Evolutionary conservation across 2,329 filamentous ascomycete species (phyloP), one percentile per base, ranked within the genome.

Genomic region (Alternaria panax): DNA sequence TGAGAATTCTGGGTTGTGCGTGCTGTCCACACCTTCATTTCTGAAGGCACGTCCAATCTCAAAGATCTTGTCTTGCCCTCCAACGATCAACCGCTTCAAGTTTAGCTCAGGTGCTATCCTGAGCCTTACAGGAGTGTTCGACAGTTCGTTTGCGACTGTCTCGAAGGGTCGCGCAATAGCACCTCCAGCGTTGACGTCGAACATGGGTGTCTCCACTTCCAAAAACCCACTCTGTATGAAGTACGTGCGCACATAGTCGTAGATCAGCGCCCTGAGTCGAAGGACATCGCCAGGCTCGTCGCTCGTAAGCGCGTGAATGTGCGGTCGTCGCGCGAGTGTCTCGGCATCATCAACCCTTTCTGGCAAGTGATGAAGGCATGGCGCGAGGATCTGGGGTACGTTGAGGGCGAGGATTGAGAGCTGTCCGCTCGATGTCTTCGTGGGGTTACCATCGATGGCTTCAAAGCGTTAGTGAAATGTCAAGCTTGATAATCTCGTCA

Each of bases 1-100:
- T 43, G 92, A 95, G 80, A 98, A 99, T 75, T 99, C 95, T 0
- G 95, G 94, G 74, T 99, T 99, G 76, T 99, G 95, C 0, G 92
- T 97, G 34, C 72, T 76, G 53, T 77, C 74, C 1, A 76, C 70
- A 77, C 92, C 92, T 81, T 99, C 95, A 75, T 99, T 99, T 42
- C 95, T 88, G 79, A 99, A 99, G 12, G 89, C 88, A 4, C 92
- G 90, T 0, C 95, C 95, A 65, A 99, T 93, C 79, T 99, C 95
- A 73, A 96, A 99, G 25, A 99, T 88, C 62, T 85, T 88, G 69
- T 96, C 91, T 62, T 98, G 88, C 2, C 93, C 94, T 50, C 93
- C 94, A 18, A 98, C 86, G 1, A 98, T 88, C 45, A 99, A 83
- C 8, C 95, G 87, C 81, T 99, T 99, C 41, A 99, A 86, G 90